Evolutionary conservation across 306 rosid species (phyloP), one percentile per base, ranked within the genome.

Genomic region (Abrus pulchellus): DNA sequence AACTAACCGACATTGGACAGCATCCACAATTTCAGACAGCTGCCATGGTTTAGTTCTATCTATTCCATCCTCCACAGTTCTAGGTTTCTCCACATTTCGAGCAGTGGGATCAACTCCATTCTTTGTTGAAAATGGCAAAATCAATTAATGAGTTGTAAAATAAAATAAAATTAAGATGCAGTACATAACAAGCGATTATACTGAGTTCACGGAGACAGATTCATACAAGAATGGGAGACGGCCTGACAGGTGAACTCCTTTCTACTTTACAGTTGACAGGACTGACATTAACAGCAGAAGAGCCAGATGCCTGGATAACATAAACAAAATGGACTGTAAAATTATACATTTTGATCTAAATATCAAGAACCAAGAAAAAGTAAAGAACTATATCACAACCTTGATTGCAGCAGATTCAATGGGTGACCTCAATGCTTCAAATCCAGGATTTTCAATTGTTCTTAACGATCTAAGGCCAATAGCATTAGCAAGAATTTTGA

Each of bases 11-110:
- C 92, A 94, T 67, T 89, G 92, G 81, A 13, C 89, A 76, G 93
- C 78, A 82, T 94, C 94, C 83, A 85, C 84, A 88, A 94, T 88
- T 87, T 92, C 97, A 78, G 93, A 82, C 85, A 88, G 89, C 82
- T 90, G 94, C 97, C 97, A 94, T 69, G 89, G 76, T 71, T 85
- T 94, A 79, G 91, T 56, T 83, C 92, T 90, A 67, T 89, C 94
- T 30, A 70, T 79, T 75, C 76, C 84, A 43, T 92, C 98, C 52
- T 89, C 97, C 45, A 81, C 83, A 4, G 67, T 73, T 82, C 91
- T 90, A 56, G 86, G 89, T 80, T 88, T 94, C 59, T 94, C 97
- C 62, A 59, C 62, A 81, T 83, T 86, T 86, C 92, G 87, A 77
- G 77, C 86, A 63, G 44, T 28, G 29, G 86, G 83, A 76, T 94